Base-by-base conservation (phyloP, 2,329 filamentous ascomycete species). In the Simplicillium aogashimaense region DNA sequence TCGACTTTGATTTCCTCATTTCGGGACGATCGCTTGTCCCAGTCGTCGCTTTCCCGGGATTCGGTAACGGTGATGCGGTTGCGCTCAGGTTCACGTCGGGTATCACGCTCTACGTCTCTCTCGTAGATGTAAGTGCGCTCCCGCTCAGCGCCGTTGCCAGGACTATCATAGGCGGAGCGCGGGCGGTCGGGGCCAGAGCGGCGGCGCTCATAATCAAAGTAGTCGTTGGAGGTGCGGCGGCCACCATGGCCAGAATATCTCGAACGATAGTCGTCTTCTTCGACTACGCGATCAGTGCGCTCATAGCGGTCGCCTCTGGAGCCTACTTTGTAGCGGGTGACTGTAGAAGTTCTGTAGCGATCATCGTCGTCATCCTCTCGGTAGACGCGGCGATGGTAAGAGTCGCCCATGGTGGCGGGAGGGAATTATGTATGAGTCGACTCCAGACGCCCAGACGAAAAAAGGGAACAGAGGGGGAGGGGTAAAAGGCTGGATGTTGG, bases 1-100 rank as follows among this genome's bases (percentile, higher is more conserved):
- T 78, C 72, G 45, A 78, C 57, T 40, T 70, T 67, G 29, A 78
- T 49, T 17, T 78, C 74, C 38, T 68, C 67, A 30, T 67, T 63
- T 25, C 63, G 61, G 25, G 54, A 55, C 28, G 61, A 59, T 36
- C 58, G 62, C 29, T 62, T 59, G 4, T 70, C 64, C 59, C 67
- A 69, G 36, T 72, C 68, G 40, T 65, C 61, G 17, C 57, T 53
- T 34, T 61, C 45, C 30, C 52, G 51, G 33, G 45, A 45, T 35
- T 67, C 64, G 44, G 61, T 65, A 25, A 61, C 55, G 16, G 60
- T 48, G 15, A 60, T 59, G 37, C 50, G 55, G 29, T 50, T 47
- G 28, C 53, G 53, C 18, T 55, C 54, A 5, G 47, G 37, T 8
- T 55, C 54, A 29, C 50, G 47, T 32, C 51, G 50, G 18, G 51